Base-by-base conservation (phyloP, 2,329 filamentous ascomycete genomes). In the Diaporthe sp. region DNA sequence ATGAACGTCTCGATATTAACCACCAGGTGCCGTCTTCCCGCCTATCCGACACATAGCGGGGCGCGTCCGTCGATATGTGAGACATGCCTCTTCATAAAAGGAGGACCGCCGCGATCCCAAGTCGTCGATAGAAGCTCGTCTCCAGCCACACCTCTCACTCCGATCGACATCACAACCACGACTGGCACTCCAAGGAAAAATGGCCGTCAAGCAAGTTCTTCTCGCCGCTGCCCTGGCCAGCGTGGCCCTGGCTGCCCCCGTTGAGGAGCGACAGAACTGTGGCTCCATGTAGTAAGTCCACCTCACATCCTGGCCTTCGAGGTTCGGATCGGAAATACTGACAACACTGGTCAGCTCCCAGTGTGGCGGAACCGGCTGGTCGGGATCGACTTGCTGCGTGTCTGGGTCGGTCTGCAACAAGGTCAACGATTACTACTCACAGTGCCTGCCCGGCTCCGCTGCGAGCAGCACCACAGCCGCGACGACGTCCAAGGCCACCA, bases 341-440 rank as follows among this genome's bases (percentile, higher is more conserved):
- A 78, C 74, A 70, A 54, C 28, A 55, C 17, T 5, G 60, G 4
- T 1, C 33, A 82, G 80, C 78, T 73, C 77, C 30, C 87, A 87
- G 74, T 88, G 87, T 55, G 87, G 86, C 73, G 86, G 87, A n/a
- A 82, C 77, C n/a, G 82, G 81, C 71, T 88, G 81, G 81, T 79
- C 75, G 22, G 87, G 86, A 30, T 77, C 85, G n/a, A 86, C 85
- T 2, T 87, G 85, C 81, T 88, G 87, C 74, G 77, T 73, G 6
- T 82, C 82, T 25, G 85, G 85, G 71, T 83, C 80, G 78, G 80
- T 77, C 54, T 87, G 86, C 78, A 79, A 80, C 66, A 76, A 79
- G 67, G 77, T 78, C 72, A 85, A 85, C 76, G 66, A 77, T 10
- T 86, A 80, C 72, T 86, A 86, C 80, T 83, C 77, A 40, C 85